Base-by-base conservation (phyloP, 2,329 filamentous ascomycete species). In the Pseudogymnoascus pannorum region DNA sequence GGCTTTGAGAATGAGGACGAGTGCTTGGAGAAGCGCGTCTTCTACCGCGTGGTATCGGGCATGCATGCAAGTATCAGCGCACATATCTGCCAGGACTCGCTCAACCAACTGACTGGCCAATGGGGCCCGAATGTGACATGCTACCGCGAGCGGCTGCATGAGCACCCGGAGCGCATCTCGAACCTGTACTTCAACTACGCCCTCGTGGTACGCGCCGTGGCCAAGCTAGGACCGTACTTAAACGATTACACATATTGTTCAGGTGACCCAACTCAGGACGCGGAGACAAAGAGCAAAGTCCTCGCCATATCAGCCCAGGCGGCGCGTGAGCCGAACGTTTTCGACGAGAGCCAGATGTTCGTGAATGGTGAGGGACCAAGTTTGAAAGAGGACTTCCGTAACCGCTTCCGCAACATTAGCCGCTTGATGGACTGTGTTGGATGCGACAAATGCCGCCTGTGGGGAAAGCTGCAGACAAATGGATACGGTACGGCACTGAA, bases 171-270 rank as follows among this genome's bases (percentile, higher is more conserved):
- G 68, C 89, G 93, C 64, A 89, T 99, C 71, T 94, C 92, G 67
- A 99, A 99, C 75, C 81, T 99, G 58, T 99, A 99, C 79, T 99
- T 99, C 79, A 97, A 99, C 82, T 99, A 96, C 72, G 94, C 94
- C 0, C 82, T 99, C n/a, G 81, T 99, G 40, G 88, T 93, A 24
- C 89, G 94, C 58, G 94, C 94, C 11, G 84, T 97, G 40, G 89
- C 91, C 60, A 99, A 99, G 76, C 83, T 97, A 7, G 89, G 88
- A 11, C 89, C 90, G 22, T 87, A 92, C 68, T 81, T 97, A 8
- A 79, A 76, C 29, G 79, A 84, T 64, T 97, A 97, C 77, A 94
- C 90, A 0, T 99, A 96, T 75, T 99, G 94, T 75, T 88, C 88
- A 4, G 92, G 91, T 64, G 94, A 99, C 70, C 80, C 85, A 0